Evolutionary conservation across 116 monocot species (phyloP).

Genomic region (Papilionanthe hybrid): DNA sequence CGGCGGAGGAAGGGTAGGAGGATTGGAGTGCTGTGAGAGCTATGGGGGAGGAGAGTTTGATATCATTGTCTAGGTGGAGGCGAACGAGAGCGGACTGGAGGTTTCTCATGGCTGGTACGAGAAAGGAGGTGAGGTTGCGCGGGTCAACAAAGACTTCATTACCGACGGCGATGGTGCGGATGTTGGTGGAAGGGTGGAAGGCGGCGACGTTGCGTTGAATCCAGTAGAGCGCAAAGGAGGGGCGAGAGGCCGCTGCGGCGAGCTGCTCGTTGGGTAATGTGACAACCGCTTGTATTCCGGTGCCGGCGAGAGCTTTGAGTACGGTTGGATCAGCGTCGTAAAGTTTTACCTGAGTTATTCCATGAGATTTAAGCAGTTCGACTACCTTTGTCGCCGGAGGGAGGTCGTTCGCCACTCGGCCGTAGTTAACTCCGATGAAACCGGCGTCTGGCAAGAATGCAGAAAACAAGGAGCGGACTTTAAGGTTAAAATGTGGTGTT

Average conservation of each 20-base stretch:
- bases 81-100: constrained; percentile 32
- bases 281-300: constrained; percentile 33
- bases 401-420: constrained; percentile 44
- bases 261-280: constrained; percentile 55
- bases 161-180: constrained; percentile 43
- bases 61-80: constrained; percentile 26
- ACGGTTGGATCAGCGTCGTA: constrained; percentile 54
- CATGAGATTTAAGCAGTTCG: constrained; percentile 23
- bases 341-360: constrained; percentile 40
- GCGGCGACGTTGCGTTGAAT: constrained; percentile 37
- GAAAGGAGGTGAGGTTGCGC: constrained; percentile 29
- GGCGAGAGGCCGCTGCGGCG: constrained; percentile 18
- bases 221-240: constrained; percentile 37
- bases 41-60: constrained; percentile 60
- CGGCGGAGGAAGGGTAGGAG: constrained; percentile 52
- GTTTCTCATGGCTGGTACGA: constrained; percentile 59
- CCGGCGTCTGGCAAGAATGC: constrained; percentile 17
- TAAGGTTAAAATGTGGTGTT: neutral
- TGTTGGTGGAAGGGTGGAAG: constrained; percentile 45
- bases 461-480: neutral
- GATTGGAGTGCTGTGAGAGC: constrained; percentile 40
- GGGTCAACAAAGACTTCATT: constrained; percentile 60
- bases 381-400: constrained; percentile 21
- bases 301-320: constrained; percentile 36
- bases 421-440: constrained; percentile 42